Evolutionary conservation across 2,329 filamentous ascomycete species (phyloP).

Genomic region (Xylaria sp.): DNA sequence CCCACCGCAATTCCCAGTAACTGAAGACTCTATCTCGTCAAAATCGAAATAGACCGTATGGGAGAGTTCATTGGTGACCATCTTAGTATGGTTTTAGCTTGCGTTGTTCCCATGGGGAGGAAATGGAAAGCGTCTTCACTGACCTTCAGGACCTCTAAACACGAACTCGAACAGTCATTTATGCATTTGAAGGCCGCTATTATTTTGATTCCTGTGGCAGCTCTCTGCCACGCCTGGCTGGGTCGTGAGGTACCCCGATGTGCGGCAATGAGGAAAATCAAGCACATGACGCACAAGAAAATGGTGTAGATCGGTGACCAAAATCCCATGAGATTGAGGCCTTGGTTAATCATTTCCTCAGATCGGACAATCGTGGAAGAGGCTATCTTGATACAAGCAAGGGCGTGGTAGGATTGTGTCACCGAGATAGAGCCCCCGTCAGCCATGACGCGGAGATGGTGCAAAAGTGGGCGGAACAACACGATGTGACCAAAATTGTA

Average conservation of each 20-base stretch:
- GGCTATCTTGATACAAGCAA: slow-evolving; percentile 8
- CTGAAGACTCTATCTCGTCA: slow-evolving; percentile 3
- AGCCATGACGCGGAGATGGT: slow-evolving; percentile 8
- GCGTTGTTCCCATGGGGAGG: background rate
- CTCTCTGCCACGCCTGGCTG: slow-evolving; percentile 7
- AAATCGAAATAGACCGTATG: slow-evolving; percentile 12
- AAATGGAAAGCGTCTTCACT: background rate
- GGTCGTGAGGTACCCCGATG: slow-evolving; percentile 5
- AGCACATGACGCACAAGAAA: slow-evolving; percentile 12
- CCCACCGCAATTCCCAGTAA: slow-evolving; percentile 1
- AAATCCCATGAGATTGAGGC: background rate
- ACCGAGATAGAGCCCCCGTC: slow-evolving; percentile 9
- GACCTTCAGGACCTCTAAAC: slow-evolving; percentile 9
- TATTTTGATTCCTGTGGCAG: slow-evolving; percentile 4
- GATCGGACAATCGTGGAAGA: slow-evolving; percentile 6
- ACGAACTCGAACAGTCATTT: slow-evolving; percentile 1
- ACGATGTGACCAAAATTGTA: slow-evolving; percentile 11
- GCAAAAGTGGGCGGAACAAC: slow-evolving; percentile 6
- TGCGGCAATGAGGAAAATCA: slow-evolving; percentile 9
- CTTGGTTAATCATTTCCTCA: slow-evolving; percentile 1
- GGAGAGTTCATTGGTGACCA: slow-evolving; percentile 6
- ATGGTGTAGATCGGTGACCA: slow-evolving; percentile 9
- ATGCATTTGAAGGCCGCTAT: slow-evolving; percentile 6
- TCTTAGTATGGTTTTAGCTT: slow-evolving; percentile 6
- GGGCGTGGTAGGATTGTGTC: slow-evolving; percentile 7